phyloP scores from a whole-genome alignment of 2,329 filamentous ascomycete species.

The Phialophora expanda region DNA sequence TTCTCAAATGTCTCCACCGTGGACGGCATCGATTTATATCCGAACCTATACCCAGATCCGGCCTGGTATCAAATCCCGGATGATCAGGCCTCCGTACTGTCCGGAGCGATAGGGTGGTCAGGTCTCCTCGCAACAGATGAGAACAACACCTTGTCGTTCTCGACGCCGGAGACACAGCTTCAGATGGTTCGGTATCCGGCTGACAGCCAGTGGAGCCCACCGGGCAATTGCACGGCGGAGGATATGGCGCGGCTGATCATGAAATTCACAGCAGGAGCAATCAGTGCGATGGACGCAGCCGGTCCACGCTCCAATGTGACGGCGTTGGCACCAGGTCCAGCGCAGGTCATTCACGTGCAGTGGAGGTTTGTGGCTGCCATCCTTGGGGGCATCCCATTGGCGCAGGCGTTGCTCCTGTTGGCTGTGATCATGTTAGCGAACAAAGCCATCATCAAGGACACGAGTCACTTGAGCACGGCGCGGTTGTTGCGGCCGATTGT shows the following conservation, averaged over 20 bases:
- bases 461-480: slow-evolving; percentile 30
- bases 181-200: slow-evolving; percentile 27
- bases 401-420: slow-evolving; percentile 29
- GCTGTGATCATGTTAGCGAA: slow-evolving; percentile 28
- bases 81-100: slow-evolving; percentile 25
- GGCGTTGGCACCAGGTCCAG: slow-evolving; percentile 73
- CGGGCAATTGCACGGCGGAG: slow-evolving; percentile 14
- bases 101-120: slow-evolving; percentile 35
- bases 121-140: slow-evolving; percentile 14
- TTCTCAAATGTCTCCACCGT: slow-evolving; percentile 27
- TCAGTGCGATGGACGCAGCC: slow-evolving; percentile 27
- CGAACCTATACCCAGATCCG: slow-evolving; percentile 13
- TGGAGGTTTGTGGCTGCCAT: slow-evolving; percentile 30
- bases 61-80: slow-evolving; percentile 25
- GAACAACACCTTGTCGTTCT: neutral
- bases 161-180: slow-evolving; percentile 5
- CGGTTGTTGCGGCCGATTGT: slow-evolving; percentile 33
- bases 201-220: slow-evolving; percentile 43
- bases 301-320: slow-evolving; percentile 63
- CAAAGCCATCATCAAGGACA: slow-evolving; percentile 38
- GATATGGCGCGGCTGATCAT: slow-evolving; percentile 28
- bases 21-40: slow-evolving; percentile 17
- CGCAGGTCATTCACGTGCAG: slow-evolving; percentile 85
- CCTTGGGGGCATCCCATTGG: slow-evolving; percentile 31
- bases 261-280: slow-evolving; percentile 30